These are phyloP conservation scores for Yamadazyma buinensis DNA, from an alignment of 1,139 yeast genomes.

Conservation along the genomic window DNA sequence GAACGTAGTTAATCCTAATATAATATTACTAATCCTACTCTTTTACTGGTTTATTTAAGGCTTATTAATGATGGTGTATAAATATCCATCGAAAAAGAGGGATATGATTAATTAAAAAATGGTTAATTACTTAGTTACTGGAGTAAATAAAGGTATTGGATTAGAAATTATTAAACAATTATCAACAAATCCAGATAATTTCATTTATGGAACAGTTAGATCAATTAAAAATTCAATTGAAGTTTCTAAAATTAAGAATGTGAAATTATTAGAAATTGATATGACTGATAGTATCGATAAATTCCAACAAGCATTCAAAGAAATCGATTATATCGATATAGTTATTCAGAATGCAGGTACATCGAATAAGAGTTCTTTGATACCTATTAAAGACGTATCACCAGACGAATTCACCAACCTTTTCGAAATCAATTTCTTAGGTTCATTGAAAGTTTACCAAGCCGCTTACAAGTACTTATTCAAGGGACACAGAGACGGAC, in stretches of 20 bases:
- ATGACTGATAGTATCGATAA: conserved; percentile 3
- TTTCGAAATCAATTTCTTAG: conserved; percentile 7
- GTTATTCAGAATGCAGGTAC: conserved; percentile 12
- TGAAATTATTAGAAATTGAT: conserved; percentile 14
- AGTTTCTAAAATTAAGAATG: neutral
- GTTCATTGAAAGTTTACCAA: conserved; percentile 3
- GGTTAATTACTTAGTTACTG: conserved; percentile 3
- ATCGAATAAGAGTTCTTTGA: neutral
- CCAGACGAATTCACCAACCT: conserved; percentile 4
- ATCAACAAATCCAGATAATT: conserved; percentile 12
- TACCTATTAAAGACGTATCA: neutral
- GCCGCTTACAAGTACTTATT: conserved; percentile 6
- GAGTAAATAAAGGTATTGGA: conserved; percentile 8
- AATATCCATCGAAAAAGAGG: no score
- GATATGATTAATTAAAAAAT: no score
- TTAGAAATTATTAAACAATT: conserved; percentile 10
- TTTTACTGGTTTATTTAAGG: no score
- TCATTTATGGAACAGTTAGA: conserved; percentile 25
- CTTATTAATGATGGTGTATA: no score
- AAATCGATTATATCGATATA: conserved; percentile 10
- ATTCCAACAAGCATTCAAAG: conserved; percentile 7
- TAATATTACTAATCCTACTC: no score
- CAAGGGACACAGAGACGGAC: conserved; percentile 1
- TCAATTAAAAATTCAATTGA: neutral
- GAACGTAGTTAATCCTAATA: no score